Base-by-base conservation (phyloP, 1,284 basidiomycete species). In the Boletus austroedulis region DNA sequence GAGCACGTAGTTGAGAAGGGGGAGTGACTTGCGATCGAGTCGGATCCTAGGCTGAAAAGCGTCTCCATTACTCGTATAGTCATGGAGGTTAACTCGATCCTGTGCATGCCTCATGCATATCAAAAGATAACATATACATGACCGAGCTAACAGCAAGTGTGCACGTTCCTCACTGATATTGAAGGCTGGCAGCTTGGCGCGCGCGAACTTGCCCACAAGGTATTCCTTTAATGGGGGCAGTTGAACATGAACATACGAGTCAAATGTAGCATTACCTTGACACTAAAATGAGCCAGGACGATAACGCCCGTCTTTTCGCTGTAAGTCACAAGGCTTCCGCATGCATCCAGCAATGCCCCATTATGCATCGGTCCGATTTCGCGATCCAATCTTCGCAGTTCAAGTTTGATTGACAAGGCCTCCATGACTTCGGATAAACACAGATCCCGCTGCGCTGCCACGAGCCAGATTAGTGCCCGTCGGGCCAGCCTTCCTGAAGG, bases 121-220 rank as follows among this genome's bases (percentile, higher is more conserved):
- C 11, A 44, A 48, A 4, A 53, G 28, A 29, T 53, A 53, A n/a
- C 32, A 53, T 44, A 53, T 53, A 24, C 52, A 53, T 8, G 44
- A 50, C n/a, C n/a, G 52, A 0, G 24, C 52, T 28, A 53, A 14
- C 6, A 36, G 24, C 24, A 53, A 11, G 52, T 53, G 52, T 17
- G 43, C 32, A 5, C 11, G 5, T 17, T 53, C 44, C 45, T n/a
- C n/a, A n/a, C n/a, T n/a, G n/a, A n/a, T n/a, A n/a, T n/a, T n/a
- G n/a, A n/a, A n/a, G n/a, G n/a, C n/a, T n/a, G n/a, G n/a, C n/a
- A n/a, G n/a, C n/a, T n/a, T n/a, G n/a, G n/a, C n/a, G 24, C 44
- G 15, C 21, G n/a, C 12, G 24, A 34, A 28, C n/a, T 29, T n/a
- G 8, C 32, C 32, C 12, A 29, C 17, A 5, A 53, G 53, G 28